Percentiles rank a stretch among this genome's conserved stretches.
Conservation (phyloP, 139 green algal genomes). For the Chlamydomonas sp. region DNA sequence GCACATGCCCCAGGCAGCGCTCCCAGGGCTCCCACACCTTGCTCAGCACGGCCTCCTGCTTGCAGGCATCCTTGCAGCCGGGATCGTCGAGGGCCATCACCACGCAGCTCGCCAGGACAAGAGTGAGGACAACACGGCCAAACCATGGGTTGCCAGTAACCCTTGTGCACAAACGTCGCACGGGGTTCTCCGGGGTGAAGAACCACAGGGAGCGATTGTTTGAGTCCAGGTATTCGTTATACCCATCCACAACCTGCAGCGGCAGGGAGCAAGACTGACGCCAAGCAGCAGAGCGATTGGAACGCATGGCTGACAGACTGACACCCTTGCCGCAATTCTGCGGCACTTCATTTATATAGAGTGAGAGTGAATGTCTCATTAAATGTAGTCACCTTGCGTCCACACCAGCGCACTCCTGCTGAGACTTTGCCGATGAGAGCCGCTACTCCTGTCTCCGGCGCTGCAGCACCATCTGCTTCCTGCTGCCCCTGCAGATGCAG, state of each 20-base stretch:
- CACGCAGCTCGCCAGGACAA: conserved; percentile 50
- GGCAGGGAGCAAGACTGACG: neutral
- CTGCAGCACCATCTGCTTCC: too few species aligned
- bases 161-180: conserved; percentile 17
- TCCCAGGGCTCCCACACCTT: neutral
- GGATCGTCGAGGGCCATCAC: conserved; percentile 47
- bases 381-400: too few species aligned
- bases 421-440: too few species aligned
- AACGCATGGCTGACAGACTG: neutral
- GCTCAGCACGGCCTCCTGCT: conserved; percentile 7
- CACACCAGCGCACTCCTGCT: too few species aligned
- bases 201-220: conserved; percentile 44
- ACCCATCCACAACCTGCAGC: neutral
- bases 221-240: neutral
- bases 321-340: neutral
- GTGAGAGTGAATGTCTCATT: too few species aligned
- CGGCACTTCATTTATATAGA: neutral
- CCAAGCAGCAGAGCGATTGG: neutral
- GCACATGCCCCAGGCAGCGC: neutral
- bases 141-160: conserved; percentile 37
- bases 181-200: conserved; percentile 18
- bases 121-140: conserved; percentile 20
- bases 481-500: too few species aligned
- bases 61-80: conserved; percentile 11
- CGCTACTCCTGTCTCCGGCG: too few species aligned